Percentiles rank a stretch among this genome's conserved stretches.
Conservation (phyloP, 164 flowering plant species). For the Echeveria elegans region DNA sequence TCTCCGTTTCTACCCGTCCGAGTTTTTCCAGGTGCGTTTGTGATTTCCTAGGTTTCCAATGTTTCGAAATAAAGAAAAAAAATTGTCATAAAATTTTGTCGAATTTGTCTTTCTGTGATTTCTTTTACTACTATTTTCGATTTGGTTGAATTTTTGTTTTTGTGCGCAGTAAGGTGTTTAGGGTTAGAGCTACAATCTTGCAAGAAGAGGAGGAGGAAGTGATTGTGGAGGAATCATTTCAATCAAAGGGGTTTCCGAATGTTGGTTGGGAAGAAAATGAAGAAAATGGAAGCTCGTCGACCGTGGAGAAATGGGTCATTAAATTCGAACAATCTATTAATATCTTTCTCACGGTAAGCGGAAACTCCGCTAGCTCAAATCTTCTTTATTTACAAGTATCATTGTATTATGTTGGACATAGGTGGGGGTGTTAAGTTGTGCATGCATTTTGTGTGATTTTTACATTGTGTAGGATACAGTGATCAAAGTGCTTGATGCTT, state of each 20-base stretch:
- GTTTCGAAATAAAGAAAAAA: not conserved
- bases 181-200: conserved; percentile 47
- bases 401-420: no score
- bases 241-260: conserved; percentile 28
- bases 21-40: conserved; percentile 1
- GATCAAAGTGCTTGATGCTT: not conserved
- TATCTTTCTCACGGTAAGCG: conserved; percentile 60
- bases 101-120: not conserved
- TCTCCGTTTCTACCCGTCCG: not conserved
- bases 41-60: not conserved
- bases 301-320: conserved; percentile 55
- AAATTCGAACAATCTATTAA: conserved; percentile 77
- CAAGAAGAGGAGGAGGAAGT: conserved; percentile 65
- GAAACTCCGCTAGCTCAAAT: not conserved
- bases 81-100: not conserved
- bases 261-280: conserved; percentile 21
- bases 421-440: not conserved
- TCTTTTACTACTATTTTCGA: not conserved
- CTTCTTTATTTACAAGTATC: no score
- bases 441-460: not conserved
- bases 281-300: conserved; percentile 21
- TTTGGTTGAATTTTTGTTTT: conserved; percentile 1
- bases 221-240: conserved; percentile 49
- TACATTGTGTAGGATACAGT: not conserved
- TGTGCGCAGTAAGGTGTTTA: conserved; percentile 25